These are phyloP conservation scores for Pseudogymnoascus sp. DNA, from an alignment of 2,329 filamentous ascomycete genomes.

Conservation along the genomic window DNA sequence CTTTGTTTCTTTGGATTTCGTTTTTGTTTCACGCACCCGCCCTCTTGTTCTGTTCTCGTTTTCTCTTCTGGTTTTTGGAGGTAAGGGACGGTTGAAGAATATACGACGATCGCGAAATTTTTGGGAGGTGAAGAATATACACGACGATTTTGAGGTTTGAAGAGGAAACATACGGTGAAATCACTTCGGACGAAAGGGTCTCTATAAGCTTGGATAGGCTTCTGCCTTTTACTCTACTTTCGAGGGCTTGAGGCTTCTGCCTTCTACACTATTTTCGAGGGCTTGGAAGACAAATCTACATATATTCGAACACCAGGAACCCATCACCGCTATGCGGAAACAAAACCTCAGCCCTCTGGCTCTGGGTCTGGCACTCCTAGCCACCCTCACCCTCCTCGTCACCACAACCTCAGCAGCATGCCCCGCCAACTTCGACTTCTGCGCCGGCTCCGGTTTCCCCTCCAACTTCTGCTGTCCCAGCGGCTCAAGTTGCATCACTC, in stretches of 20 bases:
- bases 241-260: not conserved
- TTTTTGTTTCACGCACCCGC: not conserved
- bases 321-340: not conserved
- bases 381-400: conserved; percentile 22
- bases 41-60: conserved; percentile 17
- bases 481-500: conserved; percentile 44
- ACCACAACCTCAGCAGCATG: conserved; percentile 31
- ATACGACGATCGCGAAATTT: not conserved
- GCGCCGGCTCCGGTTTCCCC: conserved; percentile 45
- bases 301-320: not conserved
- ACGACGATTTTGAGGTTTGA: not conserved
- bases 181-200: not conserved
- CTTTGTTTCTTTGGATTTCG: not conserved
- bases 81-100: not conserved
- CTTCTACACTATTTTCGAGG: not conserved
- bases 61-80: not conserved
- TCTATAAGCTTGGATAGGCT: not conserved
- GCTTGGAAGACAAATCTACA: not conserved
- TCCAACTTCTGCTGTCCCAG: conserved; percentile 57
- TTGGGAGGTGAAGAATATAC: not conserved
- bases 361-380: not conserved
- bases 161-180: not conserved
- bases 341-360: not conserved
- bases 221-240: not conserved
- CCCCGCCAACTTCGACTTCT: conserved; percentile 42